Percentiles rank a stretch among this genome's conserved stretches.
Evolutionary conservation across 2,329 filamentous ascomycete genomes (phyloP).

Genomic region (Anthostomella pinea): DNA sequence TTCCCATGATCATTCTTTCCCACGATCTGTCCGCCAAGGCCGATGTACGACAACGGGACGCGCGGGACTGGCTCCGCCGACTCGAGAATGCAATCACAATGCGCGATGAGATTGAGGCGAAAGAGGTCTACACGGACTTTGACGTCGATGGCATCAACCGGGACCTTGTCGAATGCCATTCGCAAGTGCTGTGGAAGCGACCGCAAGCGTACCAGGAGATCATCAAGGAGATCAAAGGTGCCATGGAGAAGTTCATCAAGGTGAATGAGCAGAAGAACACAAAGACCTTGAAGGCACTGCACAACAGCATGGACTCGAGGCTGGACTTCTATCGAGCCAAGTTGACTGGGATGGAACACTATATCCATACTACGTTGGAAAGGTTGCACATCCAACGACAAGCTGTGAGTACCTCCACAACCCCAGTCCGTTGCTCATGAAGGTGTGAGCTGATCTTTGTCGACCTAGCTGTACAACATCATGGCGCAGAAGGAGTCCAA

Average conservation of each 20-base stretch:
- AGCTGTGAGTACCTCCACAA: conserved; percentile 43
- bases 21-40: conserved; percentile 55
- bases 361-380: conserved; percentile 60
- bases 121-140: conserved; percentile 52
- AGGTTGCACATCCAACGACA: conserved; percentile 59
- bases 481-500: conserved; percentile 64
- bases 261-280: conserved; percentile 18
- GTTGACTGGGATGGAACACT: conserved; percentile 60
- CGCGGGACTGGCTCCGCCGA: conserved; percentile 58
- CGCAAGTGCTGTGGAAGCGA: conserved; percentile 60
- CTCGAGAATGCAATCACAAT: conserved; percentile 61
- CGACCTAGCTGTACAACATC: conserved; percentile 58
- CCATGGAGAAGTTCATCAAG: conserved; percentile 44
- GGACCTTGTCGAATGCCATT: conserved; percentile 62
- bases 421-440: not conserved
- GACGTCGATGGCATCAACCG: conserved; percentile 60
- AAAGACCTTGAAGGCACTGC: conserved; percentile 33
- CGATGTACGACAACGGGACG: conserved; percentile 61
- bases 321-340: conserved; percentile 61
- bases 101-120: conserved; percentile 57
- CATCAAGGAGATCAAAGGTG: conserved; percentile 45
- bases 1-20: conserved; percentile 57
- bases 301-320: conserved; percentile 51
- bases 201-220: conserved; percentile 60
- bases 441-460: conserved; percentile 8